Base-by-base conservation (phyloP, 202 grass and related monocot genomes). In the Brachypodium distachyon region DNA sequence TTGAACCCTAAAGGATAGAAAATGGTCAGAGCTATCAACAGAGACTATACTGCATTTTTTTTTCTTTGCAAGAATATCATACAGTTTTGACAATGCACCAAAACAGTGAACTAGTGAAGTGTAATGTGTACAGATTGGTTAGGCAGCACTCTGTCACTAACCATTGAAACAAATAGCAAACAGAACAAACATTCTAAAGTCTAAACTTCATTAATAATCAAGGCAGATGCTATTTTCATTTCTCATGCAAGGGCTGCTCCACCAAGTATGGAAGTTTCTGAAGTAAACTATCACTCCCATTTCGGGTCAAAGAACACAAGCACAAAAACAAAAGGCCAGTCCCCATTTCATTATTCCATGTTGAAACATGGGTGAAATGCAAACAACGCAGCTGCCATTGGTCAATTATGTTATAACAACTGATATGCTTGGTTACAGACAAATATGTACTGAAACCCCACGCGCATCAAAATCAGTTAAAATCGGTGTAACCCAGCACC, bases 1-100 rank as follows among this genome's bases (percentile, higher is more conserved):
- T 97, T n/a, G 94, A 97, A 80, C 94, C 91, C 91, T 94, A 55
- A 46, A 75, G 21, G 36, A 84, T 70, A 75, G 11, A 72, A 71
- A 37, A 61, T 10, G n/a, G 19, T 4, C 9, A 56, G 14, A 58
- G 8, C 19, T 26, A 40, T 52, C 17, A 80, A 31, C 10, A 76
- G 46, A 3, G 32, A 21, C 18, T 44, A 1, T 52, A 33, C 17
- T 67, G 36, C n/a, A 34, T 19, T 55, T 28, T 50, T 28, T 50
- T 66, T 47, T 25, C 7, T 29, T 51, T 49, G 9, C 37, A 70
- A 22, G 5, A 42, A 57, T 18, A 7, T 38, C 9, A 74, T 25
- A 65, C n/a, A 80, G 19, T 46, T 78, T 59, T 51, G 14, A 67
- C 64, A 76, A 80, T 29, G 39, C 25, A 44, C 42, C 12, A 70